Evolutionary conservation across 805 yeast species (phyloP), one percentile per base, ranked within the genome.

Genomic region (Suhomyces kilbournensis): DNA sequence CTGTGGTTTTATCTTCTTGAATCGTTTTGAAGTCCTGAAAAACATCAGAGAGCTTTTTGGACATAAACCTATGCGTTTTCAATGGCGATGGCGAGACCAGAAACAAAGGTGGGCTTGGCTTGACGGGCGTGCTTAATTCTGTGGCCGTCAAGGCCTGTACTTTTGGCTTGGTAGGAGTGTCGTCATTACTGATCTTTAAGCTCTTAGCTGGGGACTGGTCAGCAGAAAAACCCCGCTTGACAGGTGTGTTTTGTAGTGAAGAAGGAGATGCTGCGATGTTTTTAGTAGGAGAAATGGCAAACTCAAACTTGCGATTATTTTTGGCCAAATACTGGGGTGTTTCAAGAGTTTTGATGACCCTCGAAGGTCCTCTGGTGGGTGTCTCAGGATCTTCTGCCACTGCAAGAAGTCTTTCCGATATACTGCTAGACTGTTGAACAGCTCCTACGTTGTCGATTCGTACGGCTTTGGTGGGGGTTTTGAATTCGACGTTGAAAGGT

Each of bases 31-130:
- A 70, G 51, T 81, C 87, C 43, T 74, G 69, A 56, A 76, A 77
- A 39, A 84, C 66, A 34, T 77, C 78, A 3, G 79, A 71, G 8
- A 84, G 58, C 46, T 65, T 67, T 47, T 62, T 66, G 34, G 62
- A 55, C 19, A 70, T 56, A 28, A 65, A 58, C 22, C 75, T 50
- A 52, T 69, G 70, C 3, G 73, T 56, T 47, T 71, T 76, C 35
- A 78, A 59, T 8, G 81, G 81, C 3, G 79, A 73, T 0, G 83
- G 83, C 6, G 82, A 78, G 3, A 70, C 70, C 60, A 61, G 76
- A 52, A 74, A 74, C 2, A 56, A 46, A 0, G 46, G 14, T 8
- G 57, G 2, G 26, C 7, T 30, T 4, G 55, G 46, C 45, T 59
- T 63, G 10, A 34, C 48, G 7, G 53, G 52, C 17, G 56, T 48